Conservation (phyloP, 2,329 filamentous ascomycete genomes). For the Aspergillus aculeatus region DNA sequence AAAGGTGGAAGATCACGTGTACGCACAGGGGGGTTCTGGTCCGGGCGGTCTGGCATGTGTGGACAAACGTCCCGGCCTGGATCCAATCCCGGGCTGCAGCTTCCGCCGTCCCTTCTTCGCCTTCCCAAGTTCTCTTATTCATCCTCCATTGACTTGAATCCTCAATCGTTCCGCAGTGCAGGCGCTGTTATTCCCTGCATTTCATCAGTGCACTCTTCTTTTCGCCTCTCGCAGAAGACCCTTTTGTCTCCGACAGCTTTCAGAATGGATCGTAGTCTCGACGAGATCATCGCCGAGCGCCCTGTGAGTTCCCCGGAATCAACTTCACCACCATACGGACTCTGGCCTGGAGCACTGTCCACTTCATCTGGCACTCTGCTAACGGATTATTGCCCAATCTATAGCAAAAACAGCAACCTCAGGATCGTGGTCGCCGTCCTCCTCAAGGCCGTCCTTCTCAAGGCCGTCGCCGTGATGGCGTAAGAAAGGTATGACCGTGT, state of each 20-base stretch:
- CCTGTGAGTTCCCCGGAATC: conserved; percentile 46
- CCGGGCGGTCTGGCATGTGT: not conserved
- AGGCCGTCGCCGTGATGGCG: conserved; percentile 68
- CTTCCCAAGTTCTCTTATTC: not conserved
- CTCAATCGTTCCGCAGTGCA: not conserved
- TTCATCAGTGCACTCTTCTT: not conserved
- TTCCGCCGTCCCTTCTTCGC: conserved; percentile 5
- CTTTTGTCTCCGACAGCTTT: conserved; percentile 3
- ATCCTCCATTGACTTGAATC: conserved; percentile 7
- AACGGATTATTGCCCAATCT: conserved; percentile 17
- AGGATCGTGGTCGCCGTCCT: conserved; percentile 38
- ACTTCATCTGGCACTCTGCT: conserved; percentile 9
- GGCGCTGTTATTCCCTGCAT: not conserved
- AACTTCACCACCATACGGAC: conserved; percentile 1
- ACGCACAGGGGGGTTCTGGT: not conserved
- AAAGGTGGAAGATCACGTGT: conserved; percentile 1
- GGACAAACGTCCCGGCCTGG: not conserved
- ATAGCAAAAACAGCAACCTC: conserved; percentile 20
- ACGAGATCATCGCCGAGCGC: conserved; percentile 63
- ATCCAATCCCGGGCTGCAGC: not conserved
- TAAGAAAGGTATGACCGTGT: conserved; percentile 71
- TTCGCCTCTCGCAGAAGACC: not conserved
- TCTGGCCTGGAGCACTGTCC: not conserved
- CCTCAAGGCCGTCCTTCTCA: conserved; percentile 34
- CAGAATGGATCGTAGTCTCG: conserved; percentile 63